Percentiles rank a stretch among this genome's conserved stretches.
Evolutionary conservation across 805 yeast species (phyloP).

Genomic region (Starmerella stigmatis): DNA sequence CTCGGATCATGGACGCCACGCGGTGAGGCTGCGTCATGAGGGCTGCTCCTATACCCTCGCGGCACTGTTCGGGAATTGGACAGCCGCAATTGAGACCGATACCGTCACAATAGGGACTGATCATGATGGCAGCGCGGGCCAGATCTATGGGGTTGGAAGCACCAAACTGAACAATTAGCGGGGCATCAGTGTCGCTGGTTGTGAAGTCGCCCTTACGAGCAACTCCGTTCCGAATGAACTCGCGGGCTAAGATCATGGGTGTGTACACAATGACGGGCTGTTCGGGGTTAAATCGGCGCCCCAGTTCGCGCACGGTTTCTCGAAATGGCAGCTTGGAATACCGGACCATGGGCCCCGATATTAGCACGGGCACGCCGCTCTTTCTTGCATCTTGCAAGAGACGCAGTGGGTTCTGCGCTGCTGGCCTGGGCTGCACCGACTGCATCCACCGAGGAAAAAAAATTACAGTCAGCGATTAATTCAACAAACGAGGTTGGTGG

Average conservation of each 20-base stretch:
- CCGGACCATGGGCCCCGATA: constrained; percentile 94
- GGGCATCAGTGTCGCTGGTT: constrained; percentile 58
- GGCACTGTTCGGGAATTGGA: constrained; percentile 86
- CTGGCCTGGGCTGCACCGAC: background rate
- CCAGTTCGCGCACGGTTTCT: constrained; percentile 55
- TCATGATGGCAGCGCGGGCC: constrained; percentile 72
- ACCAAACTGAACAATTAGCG: constrained; percentile 83
- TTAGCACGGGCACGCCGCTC: constrained; percentile 34
- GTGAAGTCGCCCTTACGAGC: constrained; percentile 82
- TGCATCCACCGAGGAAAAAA: background rate
- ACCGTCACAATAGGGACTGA: constrained; percentile 85
- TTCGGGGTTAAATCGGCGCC: constrained; percentile 42
- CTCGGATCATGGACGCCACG: constrained; percentile 72
- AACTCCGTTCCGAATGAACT: constrained; percentile 71
- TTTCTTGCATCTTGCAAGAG: background rate
- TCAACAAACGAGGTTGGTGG: no score
- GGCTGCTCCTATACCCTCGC: constrained; percentile 97
- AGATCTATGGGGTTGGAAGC: constrained; percentile 75
- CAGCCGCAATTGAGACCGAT: constrained; percentile 95
- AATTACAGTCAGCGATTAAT: constrained; percentile 4
- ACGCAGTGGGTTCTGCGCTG: background rate
- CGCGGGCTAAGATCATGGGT: constrained; percentile 94
- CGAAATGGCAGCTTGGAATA: constrained; percentile 91
- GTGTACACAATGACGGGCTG: constrained; percentile 56
- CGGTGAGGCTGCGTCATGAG: constrained; percentile 72